Conservation (phyloP, 2,329 filamentous ascomycete genomes). For the Phialophora macrospora region DNA sequence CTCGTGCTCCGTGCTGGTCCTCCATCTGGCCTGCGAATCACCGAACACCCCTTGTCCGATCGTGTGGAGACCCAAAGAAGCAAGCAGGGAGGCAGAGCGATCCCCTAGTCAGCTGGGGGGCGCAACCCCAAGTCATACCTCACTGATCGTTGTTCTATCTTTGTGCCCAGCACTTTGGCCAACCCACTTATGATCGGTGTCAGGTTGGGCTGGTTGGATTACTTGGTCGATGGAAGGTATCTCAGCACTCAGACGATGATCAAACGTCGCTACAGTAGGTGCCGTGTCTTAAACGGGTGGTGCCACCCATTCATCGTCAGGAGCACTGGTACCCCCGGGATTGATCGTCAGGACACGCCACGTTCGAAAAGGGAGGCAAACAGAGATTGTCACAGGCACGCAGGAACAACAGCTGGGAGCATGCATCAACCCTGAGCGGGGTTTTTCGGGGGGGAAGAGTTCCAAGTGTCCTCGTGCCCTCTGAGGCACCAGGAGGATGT, state of each 20-base stretch:
- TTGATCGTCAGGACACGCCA: slow-evolving; percentile 29
- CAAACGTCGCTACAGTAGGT: background rate
- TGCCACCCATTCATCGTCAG: slow-evolving; percentile 11
- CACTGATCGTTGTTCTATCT: slow-evolving; percentile 17
- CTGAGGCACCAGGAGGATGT: background rate
- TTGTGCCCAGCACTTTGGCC: slow-evolving; percentile 14
- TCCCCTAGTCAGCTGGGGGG: slow-evolving; percentile 22
- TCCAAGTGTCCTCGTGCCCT: background rate
- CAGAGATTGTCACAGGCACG: slow-evolving; percentile 18
- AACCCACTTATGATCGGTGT: background rate
- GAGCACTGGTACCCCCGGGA: slow-evolving; percentile 2
- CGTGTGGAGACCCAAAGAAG: background rate
- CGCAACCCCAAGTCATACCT: background rate
- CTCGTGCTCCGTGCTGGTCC: background rate
- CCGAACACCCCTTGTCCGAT: background rate
- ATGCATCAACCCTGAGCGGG: slow-evolving; percentile 15
- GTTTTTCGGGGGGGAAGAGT: background rate
- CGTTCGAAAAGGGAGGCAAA: slow-evolving; percentile 16
- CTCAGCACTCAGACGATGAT: background rate
- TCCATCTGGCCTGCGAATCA: slow-evolving; percentile 4
- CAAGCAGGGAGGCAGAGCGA: slow-evolving; percentile 2
- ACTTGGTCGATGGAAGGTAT: background rate
- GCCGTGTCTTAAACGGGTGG: background rate
- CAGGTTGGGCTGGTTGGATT: background rate
- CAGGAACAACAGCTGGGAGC: slow-evolving; percentile 9